Conservation (phyloP, 306 rosid genomes). For the Hippophae rhamnoides region DNA sequence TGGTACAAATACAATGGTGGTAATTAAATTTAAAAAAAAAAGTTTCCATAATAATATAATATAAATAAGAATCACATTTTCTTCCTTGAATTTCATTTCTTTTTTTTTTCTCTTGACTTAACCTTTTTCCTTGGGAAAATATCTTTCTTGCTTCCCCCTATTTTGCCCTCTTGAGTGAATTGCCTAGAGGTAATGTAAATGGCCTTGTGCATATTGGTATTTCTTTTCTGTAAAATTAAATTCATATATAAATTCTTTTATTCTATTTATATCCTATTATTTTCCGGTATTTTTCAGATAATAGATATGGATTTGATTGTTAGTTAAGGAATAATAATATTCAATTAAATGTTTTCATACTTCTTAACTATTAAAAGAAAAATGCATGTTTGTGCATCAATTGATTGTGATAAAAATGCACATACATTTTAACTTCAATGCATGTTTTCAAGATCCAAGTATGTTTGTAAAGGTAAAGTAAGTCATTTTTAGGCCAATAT, state of each 20-base stretch:
- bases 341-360: no score
- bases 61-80: constrained; percentile 12
- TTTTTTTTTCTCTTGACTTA: background rate
- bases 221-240: constrained; percentile 30
- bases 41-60: constrained; percentile 7
- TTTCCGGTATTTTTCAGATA: background rate
- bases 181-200: constrained; percentile 46
- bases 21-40: background rate
- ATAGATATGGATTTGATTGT: background rate
- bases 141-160: constrained; percentile 6
- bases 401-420: no score
- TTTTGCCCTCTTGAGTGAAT: constrained; percentile 4
- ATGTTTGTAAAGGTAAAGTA: no score
- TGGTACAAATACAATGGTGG: background rate
- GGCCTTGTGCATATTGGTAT: constrained; percentile 43
- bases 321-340: background rate
- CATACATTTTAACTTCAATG: no score
- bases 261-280: constrained; percentile 18
- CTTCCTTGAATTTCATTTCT: background rate
- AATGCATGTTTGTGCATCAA: no score
- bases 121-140: background rate
- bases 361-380: no score
- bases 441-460: no score
- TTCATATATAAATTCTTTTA: constrained; percentile 56
- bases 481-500: no score